Conservation (phyloP, 257 asterid species). For the Gynochthodes officinalis region DNA sequence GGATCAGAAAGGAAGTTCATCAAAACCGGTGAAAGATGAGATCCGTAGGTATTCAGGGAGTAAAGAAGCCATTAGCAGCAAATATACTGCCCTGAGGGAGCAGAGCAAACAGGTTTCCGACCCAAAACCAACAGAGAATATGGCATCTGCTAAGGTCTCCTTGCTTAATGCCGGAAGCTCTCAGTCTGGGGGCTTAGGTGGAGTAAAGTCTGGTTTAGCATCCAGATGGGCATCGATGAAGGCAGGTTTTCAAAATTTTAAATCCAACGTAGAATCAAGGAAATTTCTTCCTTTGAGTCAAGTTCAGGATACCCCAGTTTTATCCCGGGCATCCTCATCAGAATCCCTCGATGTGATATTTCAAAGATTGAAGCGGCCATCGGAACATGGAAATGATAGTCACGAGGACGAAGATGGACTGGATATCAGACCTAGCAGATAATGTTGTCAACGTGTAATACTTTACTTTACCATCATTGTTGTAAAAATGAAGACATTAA, state of each 20-base stretch:
- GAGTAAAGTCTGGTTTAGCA: constrained; percentile 56
- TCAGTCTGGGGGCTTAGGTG: constrained; percentile 27
- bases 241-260: constrained; percentile 74
- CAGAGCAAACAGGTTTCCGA: constrained; percentile 47
- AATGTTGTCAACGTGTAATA: constrained; percentile 21
- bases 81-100: constrained; percentile 77
- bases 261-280: constrained; percentile 71
- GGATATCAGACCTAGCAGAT: constrained; percentile 32
- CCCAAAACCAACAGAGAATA: constrained; percentile 42
- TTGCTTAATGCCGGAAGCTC: constrained; percentile 54
- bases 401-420: constrained; percentile 48
- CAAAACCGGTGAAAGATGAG: constrained; percentile 54
- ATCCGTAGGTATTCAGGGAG: constrained; percentile 59
- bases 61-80: constrained; percentile 83
- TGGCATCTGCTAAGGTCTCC: constrained; percentile 74
- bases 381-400: constrained; percentile 24
- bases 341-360: constrained; percentile 89
- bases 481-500: constrained; percentile 28
- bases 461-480: constrained; percentile 13
- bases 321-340: constrained; percentile 52
- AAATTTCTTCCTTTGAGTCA: constrained; percentile 67
- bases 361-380: constrained; percentile 73
- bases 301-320: constrained; percentile 42
- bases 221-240: constrained; percentile 97
- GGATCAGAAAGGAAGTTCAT: constrained; percentile 63